These are phyloP conservation scores for Neonectria faginata DNA, from an alignment of 2,329 filamentous ascomycete species.

Conservation along the genomic window DNA sequence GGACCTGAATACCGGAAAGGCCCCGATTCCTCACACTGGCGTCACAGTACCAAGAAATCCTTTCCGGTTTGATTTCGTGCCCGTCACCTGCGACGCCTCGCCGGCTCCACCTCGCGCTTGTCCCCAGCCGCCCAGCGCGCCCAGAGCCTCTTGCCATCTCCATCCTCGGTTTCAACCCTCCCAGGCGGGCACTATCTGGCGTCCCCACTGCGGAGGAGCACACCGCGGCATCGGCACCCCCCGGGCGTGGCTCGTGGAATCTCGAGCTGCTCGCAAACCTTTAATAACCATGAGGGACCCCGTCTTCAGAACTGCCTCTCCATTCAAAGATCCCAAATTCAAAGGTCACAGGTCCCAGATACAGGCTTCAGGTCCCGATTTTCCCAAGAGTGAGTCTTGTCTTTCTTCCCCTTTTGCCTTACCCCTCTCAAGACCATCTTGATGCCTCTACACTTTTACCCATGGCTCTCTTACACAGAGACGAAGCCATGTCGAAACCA, in stretches of 20 bases:
- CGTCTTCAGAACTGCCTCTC: constrained; percentile 53
- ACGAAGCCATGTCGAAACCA: constrained; percentile 1
- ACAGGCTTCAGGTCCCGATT: constrained; percentile 52
- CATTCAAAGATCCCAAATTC: constrained; percentile 53
- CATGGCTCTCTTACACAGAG: constrained; percentile 3
- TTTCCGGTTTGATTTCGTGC: constrained; percentile 54
- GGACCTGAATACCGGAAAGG: background rate
- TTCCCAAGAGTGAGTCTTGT: constrained; percentile 56
- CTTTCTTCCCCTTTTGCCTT: constrained; percentile 16
- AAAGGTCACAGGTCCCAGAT: constrained; percentile 56
- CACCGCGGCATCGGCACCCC: constrained; percentile 42
- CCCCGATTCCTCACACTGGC: constrained; percentile 16
- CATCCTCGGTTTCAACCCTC: constrained; percentile 47
- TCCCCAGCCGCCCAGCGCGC: constrained; percentile 30
- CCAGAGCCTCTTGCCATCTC: constrained; percentile 37
- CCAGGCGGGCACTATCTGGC: constrained; percentile 45
- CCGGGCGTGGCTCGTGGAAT: constrained; percentile 40
- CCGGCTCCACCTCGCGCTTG: constrained; percentile 46
- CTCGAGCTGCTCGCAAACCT: constrained; percentile 45
- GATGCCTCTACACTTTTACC: constrained; percentile 11
- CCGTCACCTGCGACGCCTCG: constrained; percentile 46
- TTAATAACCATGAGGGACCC: constrained; percentile 59
- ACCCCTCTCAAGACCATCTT: constrained; percentile 13
- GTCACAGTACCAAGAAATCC: constrained; percentile 45
- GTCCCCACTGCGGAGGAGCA: constrained; percentile 42